Evolutionary conservation across 768 basidiomycete species (phyloP).

Genomic region (Galerina sulciceps): DNA sequence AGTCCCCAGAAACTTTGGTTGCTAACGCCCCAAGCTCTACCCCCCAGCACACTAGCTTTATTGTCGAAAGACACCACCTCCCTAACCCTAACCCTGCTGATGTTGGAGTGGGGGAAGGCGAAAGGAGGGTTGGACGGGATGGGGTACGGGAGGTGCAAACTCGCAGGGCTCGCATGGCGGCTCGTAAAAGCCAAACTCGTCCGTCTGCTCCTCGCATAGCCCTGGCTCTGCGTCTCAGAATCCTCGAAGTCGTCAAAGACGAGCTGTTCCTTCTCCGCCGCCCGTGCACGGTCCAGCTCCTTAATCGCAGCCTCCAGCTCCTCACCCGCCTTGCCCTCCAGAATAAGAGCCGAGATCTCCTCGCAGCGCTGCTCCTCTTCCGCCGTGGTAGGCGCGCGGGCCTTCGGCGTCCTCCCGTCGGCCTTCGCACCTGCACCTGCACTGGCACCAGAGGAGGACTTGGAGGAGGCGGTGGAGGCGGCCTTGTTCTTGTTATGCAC

Average conservation of each 20-base stretch:
- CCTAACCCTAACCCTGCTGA: no score
- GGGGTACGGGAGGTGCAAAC: slow-evolving; percentile 1
- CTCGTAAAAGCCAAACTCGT: no score
- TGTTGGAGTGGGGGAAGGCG: not conserved
- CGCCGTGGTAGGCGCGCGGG: slow-evolving; percentile 38
- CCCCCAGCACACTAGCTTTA: no score
- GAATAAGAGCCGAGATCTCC: slow-evolving; percentile 63
- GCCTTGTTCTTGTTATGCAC: slow-evolving; percentile 56
- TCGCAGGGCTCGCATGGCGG: not conserved
- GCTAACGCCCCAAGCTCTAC: no score
- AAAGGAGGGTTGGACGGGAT: not conserved
- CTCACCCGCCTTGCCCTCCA: slow-evolving; percentile 74
- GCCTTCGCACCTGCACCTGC: no score
- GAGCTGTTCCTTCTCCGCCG: slow-evolving; percentile 20
- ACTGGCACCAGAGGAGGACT: no score
- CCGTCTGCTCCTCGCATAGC: no score
- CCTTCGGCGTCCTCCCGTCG: slow-evolving; percentile 31
- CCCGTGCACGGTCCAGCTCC: slow-evolving; percentile 46
- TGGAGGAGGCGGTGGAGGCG: no score
- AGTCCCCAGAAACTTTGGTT: no score
- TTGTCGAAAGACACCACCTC: no score
- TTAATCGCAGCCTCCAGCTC: slow-evolving; percentile 66
- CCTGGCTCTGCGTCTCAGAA: no score
- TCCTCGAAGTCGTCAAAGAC: no score
- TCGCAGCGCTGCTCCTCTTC: slow-evolving; percentile 73